Evolutionary conservation across 805 yeast species (phyloP).

Genomic region (Starmerella geochares): DNA sequence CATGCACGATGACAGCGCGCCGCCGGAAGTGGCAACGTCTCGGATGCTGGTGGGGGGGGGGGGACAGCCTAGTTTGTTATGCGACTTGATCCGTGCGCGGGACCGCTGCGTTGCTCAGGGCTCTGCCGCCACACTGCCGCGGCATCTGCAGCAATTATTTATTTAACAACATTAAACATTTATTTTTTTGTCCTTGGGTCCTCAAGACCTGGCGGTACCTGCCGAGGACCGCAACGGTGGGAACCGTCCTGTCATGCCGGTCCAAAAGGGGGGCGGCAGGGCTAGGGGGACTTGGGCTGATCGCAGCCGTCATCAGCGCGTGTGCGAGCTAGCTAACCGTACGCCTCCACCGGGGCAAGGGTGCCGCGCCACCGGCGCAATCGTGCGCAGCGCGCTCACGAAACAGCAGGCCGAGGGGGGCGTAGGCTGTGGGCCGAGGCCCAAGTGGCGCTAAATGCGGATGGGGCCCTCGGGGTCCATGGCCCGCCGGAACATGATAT

Average conservation of each 20-base stretch:
- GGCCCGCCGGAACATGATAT: slow-evolving; percentile 11
- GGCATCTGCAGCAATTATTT: not conserved
- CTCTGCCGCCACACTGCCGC: not conserved
- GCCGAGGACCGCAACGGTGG: slow-evolving; percentile 3
- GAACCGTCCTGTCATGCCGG: not conserved
- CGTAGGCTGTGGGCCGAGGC: too few relatives aligned
- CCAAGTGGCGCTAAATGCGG: slow-evolving; percentile 7
- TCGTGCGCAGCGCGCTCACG: too few relatives aligned
- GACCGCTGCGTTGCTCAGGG: too few relatives aligned
- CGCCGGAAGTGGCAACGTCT: not conserved
- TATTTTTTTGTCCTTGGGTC: not conserved
- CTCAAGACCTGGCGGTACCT: not conserved
- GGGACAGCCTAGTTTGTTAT: too few relatives aligned
- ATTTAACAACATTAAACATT: not conserved
- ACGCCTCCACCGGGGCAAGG: too few relatives aligned
- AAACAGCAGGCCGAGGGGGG: too few relatives aligned
- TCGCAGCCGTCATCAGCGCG: not conserved
- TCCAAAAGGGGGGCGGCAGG: not conserved
- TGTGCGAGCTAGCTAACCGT: too few relatives aligned
- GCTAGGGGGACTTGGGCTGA: not conserved
- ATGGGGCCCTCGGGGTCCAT: slow-evolving; percentile 11
- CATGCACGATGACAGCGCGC: slow-evolving; percentile 9
- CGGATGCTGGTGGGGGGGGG: not conserved
- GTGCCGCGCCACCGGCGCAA: not conserved
- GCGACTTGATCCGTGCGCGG: too few relatives aligned